Percentiles rank a stretch among this genome's conserved stretches.
Conservation (phyloP, 345 rosid species). For the Populus nigra region DNA sequence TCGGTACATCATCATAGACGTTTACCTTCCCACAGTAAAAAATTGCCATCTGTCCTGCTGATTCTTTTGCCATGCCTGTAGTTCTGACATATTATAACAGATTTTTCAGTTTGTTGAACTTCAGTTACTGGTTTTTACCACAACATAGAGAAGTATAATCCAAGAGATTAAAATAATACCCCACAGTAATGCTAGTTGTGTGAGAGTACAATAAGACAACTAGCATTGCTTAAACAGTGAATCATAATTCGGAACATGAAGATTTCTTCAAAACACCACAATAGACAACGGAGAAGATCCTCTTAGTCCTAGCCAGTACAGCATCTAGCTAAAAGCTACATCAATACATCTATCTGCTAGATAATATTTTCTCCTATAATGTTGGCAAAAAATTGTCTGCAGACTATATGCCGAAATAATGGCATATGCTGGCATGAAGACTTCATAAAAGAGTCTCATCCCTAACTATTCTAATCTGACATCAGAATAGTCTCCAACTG, state of each 20-base stretch:
- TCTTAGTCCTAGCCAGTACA: not conserved
- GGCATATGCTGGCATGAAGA: not conserved
- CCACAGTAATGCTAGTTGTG: too few relatives aligned
- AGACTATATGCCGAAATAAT: not conserved
- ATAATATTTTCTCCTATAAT: not conserved
- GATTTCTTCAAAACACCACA: not conserved
- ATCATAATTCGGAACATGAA: not conserved
- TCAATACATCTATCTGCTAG: not conserved
- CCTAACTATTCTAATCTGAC: not conserved
- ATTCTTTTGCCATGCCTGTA: slow-evolving; percentile 19
- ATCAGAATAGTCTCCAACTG: not conserved
- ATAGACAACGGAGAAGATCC: not conserved
- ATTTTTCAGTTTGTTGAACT: slow-evolving; percentile 19
- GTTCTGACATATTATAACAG: slow-evolving; percentile 23
- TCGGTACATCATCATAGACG: slow-evolving; percentile 38
- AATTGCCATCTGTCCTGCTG: slow-evolving; percentile 39
- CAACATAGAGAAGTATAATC: not conserved
- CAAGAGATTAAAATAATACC: not conserved
- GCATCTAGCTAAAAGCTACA: not conserved
- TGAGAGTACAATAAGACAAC: not conserved
- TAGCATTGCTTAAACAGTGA: not conserved
- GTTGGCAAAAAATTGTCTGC: not conserved
- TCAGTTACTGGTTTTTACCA: not conserved
- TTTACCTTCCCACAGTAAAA: slow-evolving; percentile 46
- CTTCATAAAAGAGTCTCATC: not conserved